A percentile compares a stretch with the other conserved stretches of the same genome.
Conservation (phyloP, 2,329 filamentous ascomycete species). For the Colletotrichum incanum region DNA sequence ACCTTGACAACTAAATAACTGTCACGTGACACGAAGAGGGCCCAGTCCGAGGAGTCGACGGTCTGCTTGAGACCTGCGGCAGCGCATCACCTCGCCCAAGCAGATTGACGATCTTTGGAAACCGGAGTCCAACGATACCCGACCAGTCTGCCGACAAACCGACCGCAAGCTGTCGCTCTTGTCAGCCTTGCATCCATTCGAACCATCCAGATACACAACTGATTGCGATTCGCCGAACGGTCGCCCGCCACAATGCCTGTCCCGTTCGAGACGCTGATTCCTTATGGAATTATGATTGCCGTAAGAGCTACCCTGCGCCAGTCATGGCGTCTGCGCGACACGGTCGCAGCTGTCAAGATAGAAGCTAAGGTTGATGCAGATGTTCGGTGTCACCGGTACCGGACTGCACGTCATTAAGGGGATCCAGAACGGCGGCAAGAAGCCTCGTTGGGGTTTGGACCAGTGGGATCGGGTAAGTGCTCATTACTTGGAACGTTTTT, state of each 20-base stretch:
- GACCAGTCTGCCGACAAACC: neutral
- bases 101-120: neutral
- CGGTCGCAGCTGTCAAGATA: conserved; percentile 19
- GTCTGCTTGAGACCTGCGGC: neutral
- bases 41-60: neutral
- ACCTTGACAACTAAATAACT: accelerated
- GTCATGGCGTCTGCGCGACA: neutral
- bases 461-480: conserved; percentile 73
- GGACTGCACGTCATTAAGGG: conserved; percentile 71
- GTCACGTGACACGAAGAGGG: conserved; percentile 6
- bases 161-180: conserved; percentile 10
- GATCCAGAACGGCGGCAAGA: conserved; percentile 74
- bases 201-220: conserved; percentile 32
- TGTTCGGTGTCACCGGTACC: conserved; percentile 74
- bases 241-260: conserved; percentile 67
- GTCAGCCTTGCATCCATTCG: neutral
- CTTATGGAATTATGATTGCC: conserved; percentile 75
- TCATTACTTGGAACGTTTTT: neutral
- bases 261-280: conserved; percentile 76
- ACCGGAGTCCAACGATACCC: conserved; percentile 2
- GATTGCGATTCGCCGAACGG: conserved; percentile 37
- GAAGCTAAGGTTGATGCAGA: conserved; percentile 60
- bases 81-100: conserved; percentile 4
- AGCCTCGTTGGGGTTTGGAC: conserved; percentile 72
- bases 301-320: conserved; percentile 58